Evolutionary conservation across 306 rosid species (phyloP), one percentile per base, ranked within the genome.

Genomic region (Trifolium repens): DNA sequence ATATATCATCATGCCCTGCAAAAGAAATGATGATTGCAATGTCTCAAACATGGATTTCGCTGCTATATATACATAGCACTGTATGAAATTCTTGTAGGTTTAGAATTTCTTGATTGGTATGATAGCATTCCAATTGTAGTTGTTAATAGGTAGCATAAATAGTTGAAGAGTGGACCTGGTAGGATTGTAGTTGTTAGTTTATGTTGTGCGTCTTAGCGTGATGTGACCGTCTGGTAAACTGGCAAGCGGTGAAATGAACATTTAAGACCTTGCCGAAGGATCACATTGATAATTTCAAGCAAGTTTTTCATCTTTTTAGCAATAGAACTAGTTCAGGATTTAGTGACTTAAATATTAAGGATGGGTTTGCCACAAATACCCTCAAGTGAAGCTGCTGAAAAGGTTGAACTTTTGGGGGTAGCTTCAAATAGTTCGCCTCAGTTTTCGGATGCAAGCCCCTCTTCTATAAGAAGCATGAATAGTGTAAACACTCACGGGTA

Each of bases 361-460:
- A 96, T 96, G 99, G 99, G 99, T 53, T 85, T 96, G 86, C 99
- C 96, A 50, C 98, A 92, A 77, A 76, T 84, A 67, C 83, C 96
- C n/a, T 24, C 60, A 5, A 73, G 81, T 87, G 91, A 81, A 84
- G 73, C 85, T 78, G 72, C 89, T 24, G 97, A 83, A 80, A 89
- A 83, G 19, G 86, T 77, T 54, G 83, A 59, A 39, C 80, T 85
- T 35, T 80, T 72, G 65, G 81, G 81, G 52, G 79, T 91, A 11
- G 77, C 86, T 86, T 78, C 86, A 72, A 89, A 68, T 78, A 81
- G 88, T 80, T 84, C 89, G 0, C 87, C 92, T 9, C 87, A 71
- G 40, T 88, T 84, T 77, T 69, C 91, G 49, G 87, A 87, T 73
- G 88, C 76, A 78, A 84, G 84, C 72, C 60, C 90, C 16, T 84